These are phyloP conservation scores for Rhizopus sp. DNA, from an alignment of 371 early-diverging fungal species.

Conservation along the genomic window DNA sequence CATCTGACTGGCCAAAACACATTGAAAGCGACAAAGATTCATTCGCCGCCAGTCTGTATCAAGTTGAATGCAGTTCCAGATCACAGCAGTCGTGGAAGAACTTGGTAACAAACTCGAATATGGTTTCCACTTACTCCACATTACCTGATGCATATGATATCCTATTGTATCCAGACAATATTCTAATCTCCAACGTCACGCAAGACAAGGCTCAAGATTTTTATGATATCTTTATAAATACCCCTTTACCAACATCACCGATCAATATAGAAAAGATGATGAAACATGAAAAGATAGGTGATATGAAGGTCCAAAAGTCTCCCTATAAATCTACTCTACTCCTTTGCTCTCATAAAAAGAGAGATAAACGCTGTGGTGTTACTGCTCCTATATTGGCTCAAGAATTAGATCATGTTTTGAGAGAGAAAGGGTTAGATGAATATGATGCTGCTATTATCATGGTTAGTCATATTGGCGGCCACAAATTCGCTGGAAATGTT, in stretches of 20 bases:
- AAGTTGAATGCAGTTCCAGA: conserved; percentile 1
- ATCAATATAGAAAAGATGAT: conserved; percentile 11
- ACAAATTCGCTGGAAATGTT: conserved; percentile 76
- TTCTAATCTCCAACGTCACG: conserved; percentile 38
- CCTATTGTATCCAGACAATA: conserved; percentile 42
- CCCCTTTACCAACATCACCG: conserved; percentile 21
- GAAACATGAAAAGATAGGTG: conserved; percentile 10
- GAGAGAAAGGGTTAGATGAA: conserved; percentile 52
- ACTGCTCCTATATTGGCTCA: conserved; percentile 67
- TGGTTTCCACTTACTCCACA: conserved; percentile 25
- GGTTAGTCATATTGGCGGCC: conserved; percentile 71
- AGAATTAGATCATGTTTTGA: conserved; percentile 57
- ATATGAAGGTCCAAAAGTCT: conserved; percentile 16
- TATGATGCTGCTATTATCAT: conserved; percentile 46
- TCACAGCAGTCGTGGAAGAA: conserved; percentile 24
- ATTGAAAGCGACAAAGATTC: conserved; percentile 51
- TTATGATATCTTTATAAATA: conserved; percentile 23
- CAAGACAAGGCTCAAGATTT: conserved; percentile 26
- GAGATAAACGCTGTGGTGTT: conserved; percentile 78
- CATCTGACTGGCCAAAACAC: conserved; percentile 56
- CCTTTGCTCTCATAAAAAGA: conserved; percentile 71
- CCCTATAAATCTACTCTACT: conserved; percentile 49
- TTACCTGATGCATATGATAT: conserved; percentile 31
- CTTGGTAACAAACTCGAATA: conserved; percentile 34
- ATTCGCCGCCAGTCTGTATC: conserved; percentile 28